These are phyloP conservation scores for Bocquillonia castaneifolia DNA, from an alignment of 441 rosid species.

Conservation along the genomic window DNA sequence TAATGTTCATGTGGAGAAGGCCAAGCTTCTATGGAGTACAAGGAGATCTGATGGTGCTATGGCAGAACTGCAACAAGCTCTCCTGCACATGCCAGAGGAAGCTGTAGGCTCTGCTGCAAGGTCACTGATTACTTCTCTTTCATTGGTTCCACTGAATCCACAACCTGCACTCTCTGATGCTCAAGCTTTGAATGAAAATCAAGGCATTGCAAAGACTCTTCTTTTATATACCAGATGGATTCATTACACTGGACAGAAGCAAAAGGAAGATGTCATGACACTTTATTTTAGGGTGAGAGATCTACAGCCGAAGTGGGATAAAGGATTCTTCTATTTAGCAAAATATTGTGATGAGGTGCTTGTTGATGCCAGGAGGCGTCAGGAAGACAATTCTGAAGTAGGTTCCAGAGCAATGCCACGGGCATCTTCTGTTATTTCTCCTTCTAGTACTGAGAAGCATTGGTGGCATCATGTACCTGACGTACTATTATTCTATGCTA, in stretches of 20 bases:
- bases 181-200: slow-evolving; percentile 59
- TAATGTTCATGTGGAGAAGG: slow-evolving; percentile 94
- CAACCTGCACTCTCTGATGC: slow-evolving; percentile 52
- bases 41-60: slow-evolving; percentile 92
- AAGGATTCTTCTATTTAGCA: slow-evolving; percentile 92
- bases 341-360: slow-evolving; percentile 94
- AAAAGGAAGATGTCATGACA: slow-evolving; percentile 90
- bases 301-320: slow-evolving; percentile 91
- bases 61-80: slow-evolving; percentile 85
- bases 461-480: slow-evolving; percentile 85
- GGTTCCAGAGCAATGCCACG: slow-evolving; percentile 44
- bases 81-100: slow-evolving; percentile 84
- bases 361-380: slow-evolving; percentile 93
- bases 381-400: slow-evolving; percentile 66
- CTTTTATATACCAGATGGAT: slow-evolving; percentile 95
- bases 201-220: slow-evolving; percentile 83
- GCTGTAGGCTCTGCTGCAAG: slow-evolving; percentile 73
- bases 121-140: slow-evolving; percentile 74
- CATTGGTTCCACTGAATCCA: slow-evolving; percentile 68
- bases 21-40: slow-evolving; percentile 93
- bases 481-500: slow-evolving; percentile 83
- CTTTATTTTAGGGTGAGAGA: slow-evolving; percentile 90
- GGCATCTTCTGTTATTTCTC: slow-evolving; percentile 39
- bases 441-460: slow-evolving; percentile 57
- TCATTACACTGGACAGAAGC: slow-evolving; percentile 92